phyloP scores from a whole-genome alignment of 371 early-diverging fungal genomes.

The Circinella umbellata region DNA sequence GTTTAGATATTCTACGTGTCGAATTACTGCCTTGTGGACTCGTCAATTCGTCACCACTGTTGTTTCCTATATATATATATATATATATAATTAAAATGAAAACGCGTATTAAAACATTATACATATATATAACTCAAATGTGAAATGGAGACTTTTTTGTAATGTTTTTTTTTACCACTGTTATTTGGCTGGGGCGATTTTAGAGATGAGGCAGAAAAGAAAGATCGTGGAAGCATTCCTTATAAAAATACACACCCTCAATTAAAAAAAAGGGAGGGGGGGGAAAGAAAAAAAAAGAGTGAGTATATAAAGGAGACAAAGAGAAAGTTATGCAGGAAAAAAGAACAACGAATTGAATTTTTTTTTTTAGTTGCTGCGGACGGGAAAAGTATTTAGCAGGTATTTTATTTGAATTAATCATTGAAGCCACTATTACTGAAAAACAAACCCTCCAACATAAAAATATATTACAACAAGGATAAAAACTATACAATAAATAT shows the following conservation, averaged over 20 bases:
- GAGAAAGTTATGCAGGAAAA: background rate
- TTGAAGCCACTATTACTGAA: conserved; percentile 20
- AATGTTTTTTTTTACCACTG: background rate
- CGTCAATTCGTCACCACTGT: too few relatives aligned
- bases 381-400: too few relatives aligned
- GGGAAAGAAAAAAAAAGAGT: too few relatives aligned
- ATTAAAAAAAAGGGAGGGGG: background rate
- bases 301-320: too few relatives aligned
- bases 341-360: background rate
- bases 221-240: conserved; percentile 34
- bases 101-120: too few relatives aligned
- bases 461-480: too few relatives aligned
- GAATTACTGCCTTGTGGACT: background rate
- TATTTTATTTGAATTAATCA: background rate
- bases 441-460: conserved; percentile 19
- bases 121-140: too few relatives aligned
- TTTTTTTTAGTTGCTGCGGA: background rate
- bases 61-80: too few relatives aligned
- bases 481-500: conserved; percentile 21
- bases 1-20: background rate
- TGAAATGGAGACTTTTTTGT: background rate
- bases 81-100: too few relatives aligned
- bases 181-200: conserved; percentile 2
- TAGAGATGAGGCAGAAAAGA: conserved; percentile 26
- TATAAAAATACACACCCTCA: background rate